phyloP scores from a whole-genome alignment of 371 early-diverging fungal genomes.

The Dichotomocladium elegans region DNA sequence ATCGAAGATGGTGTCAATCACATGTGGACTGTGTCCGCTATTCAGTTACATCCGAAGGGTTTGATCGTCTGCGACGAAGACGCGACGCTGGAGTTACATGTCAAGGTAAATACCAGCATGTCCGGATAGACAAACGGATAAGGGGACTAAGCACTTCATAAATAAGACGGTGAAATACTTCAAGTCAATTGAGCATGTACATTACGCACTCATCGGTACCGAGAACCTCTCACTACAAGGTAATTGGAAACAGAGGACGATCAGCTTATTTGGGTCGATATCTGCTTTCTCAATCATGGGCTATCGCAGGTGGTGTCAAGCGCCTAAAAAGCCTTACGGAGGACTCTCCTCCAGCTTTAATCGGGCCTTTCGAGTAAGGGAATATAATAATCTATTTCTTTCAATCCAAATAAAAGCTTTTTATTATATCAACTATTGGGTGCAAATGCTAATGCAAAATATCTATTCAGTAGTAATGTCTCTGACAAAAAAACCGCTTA shows the following conservation, averaged over 20 bases:
- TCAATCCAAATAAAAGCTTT: too few relatives aligned
- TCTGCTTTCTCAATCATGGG: not conserved
- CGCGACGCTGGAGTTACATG: constrained; percentile 77
- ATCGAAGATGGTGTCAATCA: constrained; percentile 80
- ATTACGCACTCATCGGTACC: constrained; percentile 74
- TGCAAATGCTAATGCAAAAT: too few relatives aligned
- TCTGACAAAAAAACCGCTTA: too few relatives aligned
- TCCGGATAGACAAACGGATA: not conserved
- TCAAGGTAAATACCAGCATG: constrained; percentile 42
- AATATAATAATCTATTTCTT: too few relatives aligned
- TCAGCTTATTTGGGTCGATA: not conserved
- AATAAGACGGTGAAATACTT: constrained; percentile 80
- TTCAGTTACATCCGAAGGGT: constrained; percentile 75
- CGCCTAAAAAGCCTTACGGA: constrained; percentile 7
- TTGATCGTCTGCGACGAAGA: constrained; percentile 85
- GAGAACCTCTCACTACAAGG: constrained; percentile 81
- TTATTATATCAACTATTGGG: too few relatives aligned
- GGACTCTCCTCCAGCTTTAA: constrained; percentile 15
- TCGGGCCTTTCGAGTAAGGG: constrained; percentile 19
- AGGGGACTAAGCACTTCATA: not conserved
- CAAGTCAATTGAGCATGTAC: constrained; percentile 87
- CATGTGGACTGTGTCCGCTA: constrained; percentile 87
- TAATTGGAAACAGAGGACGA: not conserved
- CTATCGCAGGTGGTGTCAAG: constrained; percentile 11
- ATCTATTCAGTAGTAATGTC: too few relatives aligned